phyloP scores from a whole-genome alignment of 768 basidiomycete species.

The Mycena pura region DNA sequence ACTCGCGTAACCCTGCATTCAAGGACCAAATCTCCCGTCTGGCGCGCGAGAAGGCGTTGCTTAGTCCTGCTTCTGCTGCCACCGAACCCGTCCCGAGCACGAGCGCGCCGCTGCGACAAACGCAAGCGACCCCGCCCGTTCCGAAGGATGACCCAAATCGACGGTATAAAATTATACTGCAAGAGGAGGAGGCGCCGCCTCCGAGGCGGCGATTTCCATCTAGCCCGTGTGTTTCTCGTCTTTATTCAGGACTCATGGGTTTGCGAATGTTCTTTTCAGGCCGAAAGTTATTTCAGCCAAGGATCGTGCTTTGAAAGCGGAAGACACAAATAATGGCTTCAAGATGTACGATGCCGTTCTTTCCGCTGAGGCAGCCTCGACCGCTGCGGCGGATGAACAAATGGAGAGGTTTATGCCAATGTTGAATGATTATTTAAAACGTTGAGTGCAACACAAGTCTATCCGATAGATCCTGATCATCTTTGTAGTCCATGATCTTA shows the following conservation, averaged over 20 bases:
- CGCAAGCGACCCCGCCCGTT: too few species aligned
- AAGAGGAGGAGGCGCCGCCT: constrained; percentile 33
- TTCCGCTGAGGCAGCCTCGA: constrained; percentile 37
- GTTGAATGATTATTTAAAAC: constrained; percentile 74
- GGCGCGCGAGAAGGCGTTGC: constrained; percentile 47
- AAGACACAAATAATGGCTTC: constrained; percentile 53
- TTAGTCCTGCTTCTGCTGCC: too few species aligned
- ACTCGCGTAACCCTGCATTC: background rate
- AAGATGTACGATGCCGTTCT: constrained; percentile 78
- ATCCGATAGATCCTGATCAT: background rate
- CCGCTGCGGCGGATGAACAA: constrained; percentile 55
- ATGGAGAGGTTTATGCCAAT: constrained; percentile 82
- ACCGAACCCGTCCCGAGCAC: constrained; percentile 26
- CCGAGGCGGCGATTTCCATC: constrained; percentile 39
- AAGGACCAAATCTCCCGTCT: constrained; percentile 67
- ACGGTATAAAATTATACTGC: constrained; percentile 59
- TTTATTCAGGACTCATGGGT: too few species aligned
- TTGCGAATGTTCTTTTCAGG: constrained; percentile 44
- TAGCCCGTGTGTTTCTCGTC: constrained; percentile 47
- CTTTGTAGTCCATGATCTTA: constrained; percentile 35
- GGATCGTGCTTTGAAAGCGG: constrained; percentile 44
- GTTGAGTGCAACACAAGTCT: too few species aligned
- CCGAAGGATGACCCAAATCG: constrained; percentile 46
- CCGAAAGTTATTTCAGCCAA: constrained; percentile 63
- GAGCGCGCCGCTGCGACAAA: constrained; percentile 26